These are phyloP conservation scores for Hymenoscyphus fraxineus DNA, from an alignment of 2,329 filamentous ascomycete species.

Conservation along the genomic window DNA sequence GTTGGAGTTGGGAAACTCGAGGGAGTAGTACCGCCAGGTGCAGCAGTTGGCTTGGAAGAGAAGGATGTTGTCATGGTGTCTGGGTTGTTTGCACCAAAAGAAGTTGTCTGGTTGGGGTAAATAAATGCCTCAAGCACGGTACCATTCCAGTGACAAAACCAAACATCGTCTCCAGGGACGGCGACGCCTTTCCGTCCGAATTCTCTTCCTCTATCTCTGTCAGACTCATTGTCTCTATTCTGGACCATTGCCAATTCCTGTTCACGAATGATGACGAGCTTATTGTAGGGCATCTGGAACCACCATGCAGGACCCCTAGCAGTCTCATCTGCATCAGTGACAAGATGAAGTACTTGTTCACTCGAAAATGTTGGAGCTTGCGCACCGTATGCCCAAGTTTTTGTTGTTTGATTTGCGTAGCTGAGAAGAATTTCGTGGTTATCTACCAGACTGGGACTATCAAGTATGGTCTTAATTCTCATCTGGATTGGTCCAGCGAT, in stretches of 20 bases:
- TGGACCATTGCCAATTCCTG: constrained; percentile 18
- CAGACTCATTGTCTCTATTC: not conserved
- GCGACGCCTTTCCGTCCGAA: constrained; percentile 35
- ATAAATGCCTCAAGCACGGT: constrained; percentile 66
- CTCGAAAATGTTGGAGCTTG: constrained; percentile 51
- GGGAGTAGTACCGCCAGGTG: constrained; percentile 9
- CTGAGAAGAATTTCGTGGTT: constrained; percentile 34
- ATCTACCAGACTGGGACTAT: constrained; percentile 24
- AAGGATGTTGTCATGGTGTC: constrained; percentile 6
- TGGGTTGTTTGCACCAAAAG: constrained; percentile 30
- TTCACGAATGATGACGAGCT: constrained; percentile 52
- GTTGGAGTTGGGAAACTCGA: constrained; percentile 32
- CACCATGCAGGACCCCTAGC: constrained; percentile 59
- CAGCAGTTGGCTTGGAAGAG: constrained; percentile 8
- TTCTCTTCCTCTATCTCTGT: not conserved
- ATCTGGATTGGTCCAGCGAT: constrained; percentile 23
- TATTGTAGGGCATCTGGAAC: constrained; percentile 60
- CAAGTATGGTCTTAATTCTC: constrained; percentile 17
- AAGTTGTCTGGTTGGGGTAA: constrained; percentile 47
- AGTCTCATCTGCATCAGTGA: constrained; percentile 53
- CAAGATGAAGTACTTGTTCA: constrained; percentile 48
- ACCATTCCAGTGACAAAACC: constrained; percentile 68
- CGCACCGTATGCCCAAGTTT: constrained; percentile 54
- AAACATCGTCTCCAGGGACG: constrained; percentile 56
- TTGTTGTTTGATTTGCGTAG: constrained; percentile 38